Conservation (phyloP, 2,329 filamentous ascomycete species). For the Talaromyces rugulosus region DNA sequence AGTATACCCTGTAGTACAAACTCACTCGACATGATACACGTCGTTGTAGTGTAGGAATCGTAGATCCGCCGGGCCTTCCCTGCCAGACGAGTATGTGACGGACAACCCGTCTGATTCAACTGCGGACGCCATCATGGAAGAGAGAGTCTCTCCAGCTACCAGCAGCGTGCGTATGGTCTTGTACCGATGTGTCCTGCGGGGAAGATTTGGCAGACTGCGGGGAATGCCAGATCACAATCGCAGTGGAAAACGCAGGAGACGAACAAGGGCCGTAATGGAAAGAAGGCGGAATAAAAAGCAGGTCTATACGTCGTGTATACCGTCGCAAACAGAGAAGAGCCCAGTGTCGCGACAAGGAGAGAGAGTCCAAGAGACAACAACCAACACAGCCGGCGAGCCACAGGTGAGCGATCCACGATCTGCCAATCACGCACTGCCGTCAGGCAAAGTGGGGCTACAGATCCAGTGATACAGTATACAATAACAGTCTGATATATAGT, state of each 20-base stretch:
- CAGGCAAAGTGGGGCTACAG: background rate
- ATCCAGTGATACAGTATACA: background rate
- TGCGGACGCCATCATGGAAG: background rate
- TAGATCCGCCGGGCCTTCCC: conserved; percentile 59
- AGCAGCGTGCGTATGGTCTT: background rate
- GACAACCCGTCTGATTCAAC: conserved; percentile 31
- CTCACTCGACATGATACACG: conserved; percentile 79
- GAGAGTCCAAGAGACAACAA: background rate
- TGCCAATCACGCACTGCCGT: background rate
- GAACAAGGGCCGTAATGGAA: background rate
- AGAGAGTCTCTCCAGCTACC: background rate
- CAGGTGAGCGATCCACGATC: background rate
- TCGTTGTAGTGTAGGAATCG: conserved; percentile 90
- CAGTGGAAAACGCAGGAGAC: background rate
- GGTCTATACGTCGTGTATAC: background rate
- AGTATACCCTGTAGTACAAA: background rate
- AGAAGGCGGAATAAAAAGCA: background rate
- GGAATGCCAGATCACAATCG: background rate
- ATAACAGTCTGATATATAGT: too few relatives aligned
- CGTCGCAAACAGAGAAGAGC: background rate
- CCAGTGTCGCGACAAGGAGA: background rate
- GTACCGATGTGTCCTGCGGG: background rate
- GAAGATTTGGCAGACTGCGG: background rate
- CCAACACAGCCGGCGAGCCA: background rate
- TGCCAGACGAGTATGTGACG: conserved; percentile 41